Conservation (phyloP, 768 basidiomycete species). For the Pholiota conissans region DNA sequence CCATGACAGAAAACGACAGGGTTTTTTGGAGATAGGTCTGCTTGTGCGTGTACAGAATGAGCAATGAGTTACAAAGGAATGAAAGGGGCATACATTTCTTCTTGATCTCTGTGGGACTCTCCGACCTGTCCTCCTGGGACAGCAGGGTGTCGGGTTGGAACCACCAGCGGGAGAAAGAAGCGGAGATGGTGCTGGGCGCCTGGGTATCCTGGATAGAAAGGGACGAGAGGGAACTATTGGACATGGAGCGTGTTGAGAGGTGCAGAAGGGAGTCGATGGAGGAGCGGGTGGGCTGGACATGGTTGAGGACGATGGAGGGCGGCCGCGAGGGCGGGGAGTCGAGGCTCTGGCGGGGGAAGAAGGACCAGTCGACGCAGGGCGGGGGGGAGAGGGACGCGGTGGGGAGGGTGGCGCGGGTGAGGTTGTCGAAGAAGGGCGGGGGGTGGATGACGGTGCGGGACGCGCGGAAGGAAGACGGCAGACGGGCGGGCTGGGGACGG, state of each 20-base stretch:
- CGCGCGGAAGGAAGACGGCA: conserved; percentile 35
- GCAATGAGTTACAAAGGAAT: background rate
- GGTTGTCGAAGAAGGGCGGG: conserved; percentile 52
- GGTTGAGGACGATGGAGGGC: conserved; percentile 34
- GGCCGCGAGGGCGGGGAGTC: conserved; percentile 20
- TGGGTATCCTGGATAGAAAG: conserved; percentile 8
- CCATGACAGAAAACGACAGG: conserved; percentile 97
- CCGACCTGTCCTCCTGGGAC: conserved; percentile 45
- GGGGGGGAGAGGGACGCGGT: conserved; percentile 56
- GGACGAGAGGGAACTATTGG: conserved; percentile 19
- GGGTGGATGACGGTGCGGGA: conserved; percentile 36
- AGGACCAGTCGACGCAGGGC: conserved; percentile 14
- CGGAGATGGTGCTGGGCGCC: conserved; percentile 6
- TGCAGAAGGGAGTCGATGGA: conserved; percentile 63
- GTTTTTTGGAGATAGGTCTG: conserved; percentile 77
- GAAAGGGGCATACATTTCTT: conserved; percentile 56
- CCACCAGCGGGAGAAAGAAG: conserved; percentile 47
- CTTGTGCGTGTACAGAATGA: conserved; percentile 3
- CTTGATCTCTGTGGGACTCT: conserved; percentile 38
- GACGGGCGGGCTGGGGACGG: conserved; percentile 43
- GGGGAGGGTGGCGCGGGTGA: conserved; percentile 63
- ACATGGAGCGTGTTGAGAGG: conserved; percentile 31
- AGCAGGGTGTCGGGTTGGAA: conserved; percentile 49
- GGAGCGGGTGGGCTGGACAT: conserved; percentile 42
- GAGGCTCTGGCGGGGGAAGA: conserved; percentile 1